Evolutionary conservation across 2,329 filamentous ascomycete species (phyloP).

Genomic region (Alternaria consortialis): DNA sequence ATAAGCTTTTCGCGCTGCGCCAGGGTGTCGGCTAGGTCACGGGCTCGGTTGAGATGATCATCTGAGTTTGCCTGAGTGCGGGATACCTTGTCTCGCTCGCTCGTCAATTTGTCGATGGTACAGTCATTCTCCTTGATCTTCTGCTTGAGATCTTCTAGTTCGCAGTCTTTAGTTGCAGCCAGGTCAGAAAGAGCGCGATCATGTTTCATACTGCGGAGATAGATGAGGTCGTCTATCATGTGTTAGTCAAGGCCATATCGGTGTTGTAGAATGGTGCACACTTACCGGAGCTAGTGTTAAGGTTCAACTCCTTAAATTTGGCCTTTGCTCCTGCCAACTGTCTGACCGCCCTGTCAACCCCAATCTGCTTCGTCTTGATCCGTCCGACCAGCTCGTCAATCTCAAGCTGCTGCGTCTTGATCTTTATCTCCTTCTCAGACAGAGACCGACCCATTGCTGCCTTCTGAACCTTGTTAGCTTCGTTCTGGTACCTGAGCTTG

Average conservation of each 20-base stretch:
- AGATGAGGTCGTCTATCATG: not conserved
- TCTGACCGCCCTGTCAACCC: slow-evolving; percentile 10
- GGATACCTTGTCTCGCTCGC: slow-evolving; percentile 11
- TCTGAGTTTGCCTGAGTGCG: not conserved
- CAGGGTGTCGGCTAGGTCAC: slow-evolving; percentile 19
- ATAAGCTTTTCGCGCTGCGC: slow-evolving; percentile 20
- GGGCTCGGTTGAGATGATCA: slow-evolving; percentile 6
- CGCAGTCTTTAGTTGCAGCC: slow-evolving; percentile 5
- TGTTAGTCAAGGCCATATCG: not conserved
- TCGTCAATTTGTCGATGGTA: not conserved
- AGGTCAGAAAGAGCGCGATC: not conserved
- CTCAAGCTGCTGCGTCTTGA: slow-evolving; percentile 27
- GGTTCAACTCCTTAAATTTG: not conserved
- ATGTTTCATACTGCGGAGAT: slow-evolving; percentile 14
- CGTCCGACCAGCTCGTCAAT: slow-evolving; percentile 8
- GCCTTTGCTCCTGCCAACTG: not conserved
- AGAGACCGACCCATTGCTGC: slow-evolving; percentile 29
- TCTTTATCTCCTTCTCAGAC: slow-evolving; percentile 23
- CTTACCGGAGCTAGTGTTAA: not conserved
- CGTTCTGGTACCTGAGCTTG: slow-evolving; percentile 27
- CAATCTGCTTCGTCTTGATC: slow-evolving; percentile 25
- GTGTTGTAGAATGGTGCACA: not conserved
- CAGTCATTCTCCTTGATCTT: not conserved
- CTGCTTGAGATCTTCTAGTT: not conserved
- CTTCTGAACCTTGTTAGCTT: slow-evolving; percentile 27